Percentiles rank a stretch among this genome's conserved stretches.
Evolutionary conservation across 1,139 yeast genomes (phyloP).

Genomic region (Debaryomyces psychrophilus): DNA sequence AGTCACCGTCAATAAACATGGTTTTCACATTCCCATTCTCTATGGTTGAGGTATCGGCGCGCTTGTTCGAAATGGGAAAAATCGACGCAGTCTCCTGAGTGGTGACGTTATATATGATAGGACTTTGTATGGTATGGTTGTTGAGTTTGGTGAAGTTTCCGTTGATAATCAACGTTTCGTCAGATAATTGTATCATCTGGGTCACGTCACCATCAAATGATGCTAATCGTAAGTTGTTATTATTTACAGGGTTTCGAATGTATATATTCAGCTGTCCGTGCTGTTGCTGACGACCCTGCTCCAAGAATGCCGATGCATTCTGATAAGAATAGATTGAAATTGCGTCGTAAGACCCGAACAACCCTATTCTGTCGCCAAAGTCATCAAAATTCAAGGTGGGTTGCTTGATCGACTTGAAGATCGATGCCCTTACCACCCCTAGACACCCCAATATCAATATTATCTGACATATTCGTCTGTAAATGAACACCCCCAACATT

Average conservation of each 20-base stretch:
- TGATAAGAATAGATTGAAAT: conserved; percentile 57
- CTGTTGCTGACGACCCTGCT: conserved; percentile 3
- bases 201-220: conserved; percentile 38
- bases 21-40: conserved; percentile 57
- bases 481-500: conserved; percentile 1
- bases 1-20: conserved; percentile 46
- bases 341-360: conserved; percentile 69
- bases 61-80: conserved; percentile 23
- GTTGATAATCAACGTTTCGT: conserved; percentile 43
- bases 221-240: conserved; percentile 35
- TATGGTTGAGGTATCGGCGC: conserved; percentile 28
- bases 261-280: conserved; percentile 26
- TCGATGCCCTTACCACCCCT: conserved; percentile 4
- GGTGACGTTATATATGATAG: conserved; percentile 58
- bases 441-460: background rate
- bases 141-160: conserved; percentile 46
- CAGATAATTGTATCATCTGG: conserved; percentile 30
- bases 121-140: conserved; percentile 44
- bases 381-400: conserved; percentile 37
- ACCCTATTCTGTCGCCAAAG: conserved; percentile 51
- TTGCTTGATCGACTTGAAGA: conserved; percentile 21
- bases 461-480: background rate
- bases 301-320: conserved; percentile 46
- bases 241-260: conserved; percentile 32
- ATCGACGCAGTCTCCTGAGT: conserved; percentile 46